Conservation (phyloP, 2,329 filamentous ascomycete species). For the Fusarium penzigii region DNA sequence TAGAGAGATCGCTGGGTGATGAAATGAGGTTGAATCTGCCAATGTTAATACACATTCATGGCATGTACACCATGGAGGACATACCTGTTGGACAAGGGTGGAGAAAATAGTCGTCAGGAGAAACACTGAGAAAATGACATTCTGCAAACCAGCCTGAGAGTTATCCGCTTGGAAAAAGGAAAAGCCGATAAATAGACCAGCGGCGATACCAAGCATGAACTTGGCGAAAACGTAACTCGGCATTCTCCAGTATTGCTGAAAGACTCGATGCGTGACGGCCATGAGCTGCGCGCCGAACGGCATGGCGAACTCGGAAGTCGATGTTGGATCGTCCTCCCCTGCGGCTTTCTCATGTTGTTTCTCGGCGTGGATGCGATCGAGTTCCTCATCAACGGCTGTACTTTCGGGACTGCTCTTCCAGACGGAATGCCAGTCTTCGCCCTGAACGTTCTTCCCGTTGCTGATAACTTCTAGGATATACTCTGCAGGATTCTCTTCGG, state of each 20-base stretch:
- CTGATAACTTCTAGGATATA: slow-evolving; percentile 66
- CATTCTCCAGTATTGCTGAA: slow-evolving; percentile 83
- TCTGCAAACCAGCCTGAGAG: slow-evolving; percentile 70
- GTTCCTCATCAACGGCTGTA: slow-evolving; percentile 56
- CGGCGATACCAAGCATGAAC: slow-evolving; percentile 57
- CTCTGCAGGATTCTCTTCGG: slow-evolving; percentile 72
- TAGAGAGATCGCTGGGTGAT: slow-evolving; percentile 73
- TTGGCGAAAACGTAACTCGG: slow-evolving; percentile 79
- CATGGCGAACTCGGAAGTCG: slow-evolving; percentile 72
- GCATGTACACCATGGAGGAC: slow-evolving; percentile 38
- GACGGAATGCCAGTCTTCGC: slow-evolving; percentile 65
- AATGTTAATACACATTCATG: slow-evolving; percentile 17
- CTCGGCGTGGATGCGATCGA: slow-evolving; percentile 61
- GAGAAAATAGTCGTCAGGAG: slow-evolving; percentile 76
- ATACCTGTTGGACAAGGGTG: slow-evolving; percentile 62
- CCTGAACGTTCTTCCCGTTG: slow-evolving; percentile 38
- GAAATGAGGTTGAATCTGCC: slow-evolving; percentile 72
- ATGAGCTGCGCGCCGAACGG: slow-evolving; percentile 67
- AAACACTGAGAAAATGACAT: slow-evolving; percentile 74
- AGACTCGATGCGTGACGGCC: slow-evolving; percentile 67
- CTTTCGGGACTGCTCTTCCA: slow-evolving; percentile 61
- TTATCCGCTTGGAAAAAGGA: slow-evolving; percentile 61
- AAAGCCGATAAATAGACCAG: slow-evolving; percentile 73
- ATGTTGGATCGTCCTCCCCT: slow-evolving; percentile 14
- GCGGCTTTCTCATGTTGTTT: slow-evolving; percentile 31